Conservation (phyloP, 2,329 filamentous ascomycete genomes). For the Aspergillus calidoustus region DNA sequence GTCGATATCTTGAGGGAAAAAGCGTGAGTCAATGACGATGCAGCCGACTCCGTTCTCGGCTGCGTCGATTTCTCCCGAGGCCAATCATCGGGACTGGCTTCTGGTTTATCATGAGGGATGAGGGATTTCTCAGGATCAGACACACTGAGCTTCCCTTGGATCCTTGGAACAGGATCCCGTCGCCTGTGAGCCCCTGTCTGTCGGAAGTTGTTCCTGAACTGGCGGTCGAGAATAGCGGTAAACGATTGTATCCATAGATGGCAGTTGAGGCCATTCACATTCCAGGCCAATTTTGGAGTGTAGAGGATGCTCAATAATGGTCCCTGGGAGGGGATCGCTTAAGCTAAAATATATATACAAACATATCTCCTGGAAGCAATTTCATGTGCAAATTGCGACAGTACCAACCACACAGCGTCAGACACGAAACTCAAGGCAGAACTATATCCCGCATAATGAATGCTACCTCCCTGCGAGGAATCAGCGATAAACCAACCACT, state of each 20-base stretch:
- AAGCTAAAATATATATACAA: not conserved
- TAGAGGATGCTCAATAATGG: no score
- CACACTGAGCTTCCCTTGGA: not conserved
- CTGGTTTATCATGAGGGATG: not conserved
- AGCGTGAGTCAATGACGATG: slow-evolving; percentile 26
- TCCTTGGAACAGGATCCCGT: not conserved
- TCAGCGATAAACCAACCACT: not conserved
- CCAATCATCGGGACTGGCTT: slow-evolving; percentile 2
- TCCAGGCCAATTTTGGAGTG: not conserved
- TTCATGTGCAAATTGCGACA: not conserved
- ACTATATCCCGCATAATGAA: not conserved
- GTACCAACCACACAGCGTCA: not conserved
- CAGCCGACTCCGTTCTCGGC: slow-evolving; percentile 18
- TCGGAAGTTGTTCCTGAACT: not conserved
- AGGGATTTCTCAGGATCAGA: not conserved
- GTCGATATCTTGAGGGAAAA: slow-evolving; percentile 18
- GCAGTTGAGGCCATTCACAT: not conserved
- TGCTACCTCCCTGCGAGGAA: not conserved
- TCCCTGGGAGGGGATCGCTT: not conserved
- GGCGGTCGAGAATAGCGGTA: not conserved
- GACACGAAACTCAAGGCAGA: not conserved
- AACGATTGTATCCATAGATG: not conserved
- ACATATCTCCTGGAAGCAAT: not conserved
- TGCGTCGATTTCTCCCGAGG: slow-evolving; percentile 12
- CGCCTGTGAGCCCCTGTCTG: not conserved